Conservation (phyloP, 805 yeast genomes). For the Metschnikowia henanensis region DNA sequence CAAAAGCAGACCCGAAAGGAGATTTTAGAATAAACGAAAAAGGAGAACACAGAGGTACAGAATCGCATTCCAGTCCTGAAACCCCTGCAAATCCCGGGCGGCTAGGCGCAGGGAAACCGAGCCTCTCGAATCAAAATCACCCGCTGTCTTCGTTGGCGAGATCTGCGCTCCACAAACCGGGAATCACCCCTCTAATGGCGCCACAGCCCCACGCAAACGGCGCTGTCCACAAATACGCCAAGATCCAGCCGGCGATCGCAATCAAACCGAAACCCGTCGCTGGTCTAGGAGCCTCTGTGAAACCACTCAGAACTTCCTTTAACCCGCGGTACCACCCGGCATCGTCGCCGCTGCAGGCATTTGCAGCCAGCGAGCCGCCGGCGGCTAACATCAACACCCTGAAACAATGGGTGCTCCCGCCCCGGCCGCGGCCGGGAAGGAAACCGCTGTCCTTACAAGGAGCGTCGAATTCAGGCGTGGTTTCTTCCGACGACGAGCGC, state of each 20-base stretch:
- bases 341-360: constrained; percentile 3
- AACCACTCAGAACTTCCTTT: constrained; percentile 27
- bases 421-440: constrained; percentile 76
- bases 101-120: not conserved
- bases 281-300: constrained; percentile 20
- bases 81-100: not conserved
- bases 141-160: not conserved
- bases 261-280: constrained; percentile 35
- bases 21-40: too few species aligned
- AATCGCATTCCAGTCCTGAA: not conserved
- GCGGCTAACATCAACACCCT: constrained; percentile 52
- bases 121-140: not conserved
- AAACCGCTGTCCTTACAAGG: constrained; percentile 23
- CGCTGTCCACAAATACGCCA: constrained; percentile 27
- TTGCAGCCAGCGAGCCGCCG: constrained; percentile 14
- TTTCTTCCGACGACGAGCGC: constrained; percentile 3
- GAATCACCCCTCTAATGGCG: not conserved
- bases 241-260: constrained; percentile 41
- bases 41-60: not conserved
- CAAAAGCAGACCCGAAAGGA: too few species aligned
- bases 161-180: not conserved
- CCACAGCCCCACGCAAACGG: not conserved
- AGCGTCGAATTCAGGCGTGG: constrained; percentile 26
- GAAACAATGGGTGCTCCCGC: constrained; percentile 82
- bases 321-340: constrained; percentile 21